A percentile compares a stretch with the other conserved stretches of the same genome.
Conservation (phyloP, 2,329 filamentous ascomycete genomes). For the Diaporthe sp. region DNA sequence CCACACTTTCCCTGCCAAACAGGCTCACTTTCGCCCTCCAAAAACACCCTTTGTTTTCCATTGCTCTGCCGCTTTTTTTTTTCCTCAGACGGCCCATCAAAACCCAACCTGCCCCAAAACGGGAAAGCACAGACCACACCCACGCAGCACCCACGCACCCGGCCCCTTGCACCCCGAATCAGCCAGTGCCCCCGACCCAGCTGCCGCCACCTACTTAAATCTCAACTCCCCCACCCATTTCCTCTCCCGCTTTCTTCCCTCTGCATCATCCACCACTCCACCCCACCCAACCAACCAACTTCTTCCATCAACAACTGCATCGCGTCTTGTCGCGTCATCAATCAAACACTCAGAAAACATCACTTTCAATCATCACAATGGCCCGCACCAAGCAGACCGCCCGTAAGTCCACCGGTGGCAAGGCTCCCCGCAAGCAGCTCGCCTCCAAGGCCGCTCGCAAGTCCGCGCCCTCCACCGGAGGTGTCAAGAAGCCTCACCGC, state of each 20-base stretch:
- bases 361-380: conserved; percentile 61
- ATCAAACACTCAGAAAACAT: conserved; percentile 45
- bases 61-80: conserved; percentile 47
- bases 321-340: conserved; percentile 44
- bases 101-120: conserved; percentile 45
- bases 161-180: conserved; percentile 50
- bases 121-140: conserved; percentile 46
- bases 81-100: conserved; percentile 26
- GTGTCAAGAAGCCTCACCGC: conserved; percentile 96
- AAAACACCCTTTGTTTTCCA: conserved; percentile 47
- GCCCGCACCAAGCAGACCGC: conserved; percentile 77
- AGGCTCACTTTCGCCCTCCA: conserved; percentile 35
- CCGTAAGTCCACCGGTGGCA: conserved; percentile 85
- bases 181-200: conserved; percentile 51
- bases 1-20: conserved; percentile 46
- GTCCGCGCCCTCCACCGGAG: conserved; percentile 95
- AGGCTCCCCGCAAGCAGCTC: conserved; percentile 93
- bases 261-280: conserved; percentile 50
- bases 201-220: conserved; percentile 54
- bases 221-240: conserved; percentile 59
- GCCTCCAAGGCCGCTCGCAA: conserved; percentile 99
- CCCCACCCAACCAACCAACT: conserved; percentile 43
- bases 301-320: conserved; percentile 50
- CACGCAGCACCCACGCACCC: conserved; percentile 31
- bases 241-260: conserved; percentile 53